Evolutionary conservation across 306 rosid genomes (phyloP).

Genomic region (Lotus japonicus): DNA sequence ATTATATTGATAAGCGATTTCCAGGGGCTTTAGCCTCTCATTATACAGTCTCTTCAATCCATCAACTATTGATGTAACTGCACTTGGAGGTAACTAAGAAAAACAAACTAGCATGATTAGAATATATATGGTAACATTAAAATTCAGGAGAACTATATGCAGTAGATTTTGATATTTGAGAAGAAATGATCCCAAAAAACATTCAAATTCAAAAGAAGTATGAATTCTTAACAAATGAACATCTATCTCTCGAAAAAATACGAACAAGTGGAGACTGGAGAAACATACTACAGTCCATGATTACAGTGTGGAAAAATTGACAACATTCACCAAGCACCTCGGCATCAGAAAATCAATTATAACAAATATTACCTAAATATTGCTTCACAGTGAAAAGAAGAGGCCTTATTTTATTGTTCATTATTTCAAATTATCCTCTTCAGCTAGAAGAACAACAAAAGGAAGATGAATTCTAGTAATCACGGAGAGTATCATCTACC

Average conservation of each 20-base stretch:
- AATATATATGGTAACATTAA: conserved; percentile 1
- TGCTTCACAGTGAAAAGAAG: not conserved
- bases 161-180: conserved; percentile 3
- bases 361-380: not conserved
- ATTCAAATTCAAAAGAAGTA: not conserved
- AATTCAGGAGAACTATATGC: not conserved
- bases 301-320: not conserved
- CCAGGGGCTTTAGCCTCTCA: conserved; percentile 84
- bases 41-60: conserved; percentile 77
- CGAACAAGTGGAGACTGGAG: not conserved
- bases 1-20: conserved; percentile 62
- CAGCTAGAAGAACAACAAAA: not conserved
- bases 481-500: not conserved
- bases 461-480: not conserved
- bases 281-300: not conserved
- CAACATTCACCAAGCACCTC: not conserved
- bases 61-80: conserved; percentile 82
- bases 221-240: not conserved
- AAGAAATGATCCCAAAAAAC: not conserved
- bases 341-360: not conserved
- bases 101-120: not conserved
- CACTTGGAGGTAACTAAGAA: conserved; percentile 50
- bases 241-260: not conserved
- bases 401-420: no score
- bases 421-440: no score